A percentile compares a stretch with the other conserved stretches of the same genome.
phyloP scores from a whole-genome alignment of 1,284 basidiomycete genomes.

The Coniophora puteana region DNA sequence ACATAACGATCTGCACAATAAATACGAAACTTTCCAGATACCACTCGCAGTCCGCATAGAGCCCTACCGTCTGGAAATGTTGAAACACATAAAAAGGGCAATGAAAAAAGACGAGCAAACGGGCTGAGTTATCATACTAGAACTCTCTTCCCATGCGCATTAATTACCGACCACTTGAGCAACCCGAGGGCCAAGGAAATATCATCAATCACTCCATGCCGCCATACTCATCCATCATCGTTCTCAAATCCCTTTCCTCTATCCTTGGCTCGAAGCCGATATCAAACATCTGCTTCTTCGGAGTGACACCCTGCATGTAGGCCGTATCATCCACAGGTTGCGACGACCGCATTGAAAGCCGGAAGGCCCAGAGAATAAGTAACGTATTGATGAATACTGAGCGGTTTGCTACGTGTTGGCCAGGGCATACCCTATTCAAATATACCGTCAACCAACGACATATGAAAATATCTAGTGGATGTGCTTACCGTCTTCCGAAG shows the following conservation, averaged over 20 bases:
- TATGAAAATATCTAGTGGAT: background rate
- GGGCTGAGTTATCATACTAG: too few species aligned
- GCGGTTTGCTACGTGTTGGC: conserved; percentile 11
- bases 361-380: conserved; percentile 14
- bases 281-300: background rate
- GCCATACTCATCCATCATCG: conserved; percentile 10
- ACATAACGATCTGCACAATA: too few species aligned
- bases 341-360: conserved; percentile 8
- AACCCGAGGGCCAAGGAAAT: too few species aligned
- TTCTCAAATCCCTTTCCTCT: conserved; percentile 5
- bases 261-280: conserved; percentile 11
- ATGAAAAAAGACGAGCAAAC: too few species aligned
- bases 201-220: too few species aligned
- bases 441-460: background rate
- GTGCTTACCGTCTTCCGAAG: conserved; percentile 12
- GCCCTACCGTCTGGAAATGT: too few species aligned
- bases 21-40: too few species aligned
- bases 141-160: too few species aligned
- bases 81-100: too few species aligned
- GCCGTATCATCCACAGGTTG: conserved; percentile 11
- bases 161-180: too few species aligned
- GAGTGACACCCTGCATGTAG: background rate
- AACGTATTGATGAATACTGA: conserved; percentile 13
- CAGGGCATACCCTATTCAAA: conserved; percentile 12
- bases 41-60: too few species aligned